phyloP scores from a whole-genome alignment of 202 grass and related monocot species.

The Saccharum hybrid region DNA sequence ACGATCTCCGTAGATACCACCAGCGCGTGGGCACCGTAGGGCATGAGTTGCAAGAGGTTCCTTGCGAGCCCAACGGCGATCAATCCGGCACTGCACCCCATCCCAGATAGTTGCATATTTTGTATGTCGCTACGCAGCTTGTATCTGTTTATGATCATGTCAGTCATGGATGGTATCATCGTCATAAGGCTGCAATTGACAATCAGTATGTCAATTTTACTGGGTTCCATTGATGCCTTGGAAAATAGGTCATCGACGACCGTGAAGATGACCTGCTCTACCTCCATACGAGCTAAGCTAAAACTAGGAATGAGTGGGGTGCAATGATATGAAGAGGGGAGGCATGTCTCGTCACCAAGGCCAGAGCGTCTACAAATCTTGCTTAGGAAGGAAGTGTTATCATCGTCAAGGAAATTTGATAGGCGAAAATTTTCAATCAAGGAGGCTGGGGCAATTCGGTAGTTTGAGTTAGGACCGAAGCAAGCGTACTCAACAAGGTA shows the following conservation, averaged over 20 bases:
- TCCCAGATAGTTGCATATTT: too few species aligned
- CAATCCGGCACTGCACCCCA: too few species aligned
- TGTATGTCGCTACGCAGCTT: neutral
- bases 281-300: conserved; percentile 32
- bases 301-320: neutral
- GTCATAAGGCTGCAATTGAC: neutral
- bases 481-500: too few species aligned
- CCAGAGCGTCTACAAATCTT: neutral
- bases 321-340: conserved; percentile 27
- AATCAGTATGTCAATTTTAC: conserved; percentile 2
- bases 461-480: too few species aligned
- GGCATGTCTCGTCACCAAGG: conserved; percentile 50
- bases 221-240: neutral
- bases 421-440: too few species aligned
- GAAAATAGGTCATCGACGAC: conserved; percentile 39
- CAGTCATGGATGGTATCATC: neutral
- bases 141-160: conserved; percentile 37
- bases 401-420: neutral
- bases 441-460: too few species aligned
- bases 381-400: neutral
- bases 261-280: conserved; percentile 18
- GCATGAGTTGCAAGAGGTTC: neutral
- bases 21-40: neutral
- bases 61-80: too few species aligned
- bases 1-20: conserved; percentile 10